A percentile compares a stretch with the other conserved stretches of the same genome.
phyloP scores from a whole-genome alignment of 306 rosid species.

The Casuarina equisetifolia region DNA sequence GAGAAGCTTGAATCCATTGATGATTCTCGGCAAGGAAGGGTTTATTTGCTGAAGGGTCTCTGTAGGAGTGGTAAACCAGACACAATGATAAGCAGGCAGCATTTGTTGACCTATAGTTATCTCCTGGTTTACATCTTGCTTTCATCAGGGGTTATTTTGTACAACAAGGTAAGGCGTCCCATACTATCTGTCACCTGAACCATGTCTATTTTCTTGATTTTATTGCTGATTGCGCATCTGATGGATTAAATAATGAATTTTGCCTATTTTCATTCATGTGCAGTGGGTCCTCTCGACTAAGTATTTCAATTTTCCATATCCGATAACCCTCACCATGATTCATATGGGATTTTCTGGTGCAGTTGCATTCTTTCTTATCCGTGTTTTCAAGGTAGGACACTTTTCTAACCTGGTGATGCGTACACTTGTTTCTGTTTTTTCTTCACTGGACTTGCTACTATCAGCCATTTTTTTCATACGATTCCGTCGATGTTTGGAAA shows the following conservation, averaged over 20 bases:
- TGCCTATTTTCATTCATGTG: conserved; percentile 17
- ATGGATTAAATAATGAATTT: neutral
- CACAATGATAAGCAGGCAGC: conserved; percentile 36
- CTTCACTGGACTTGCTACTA: neutral
- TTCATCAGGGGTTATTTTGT: conserved; percentile 51
- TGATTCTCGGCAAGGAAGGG: neutral
- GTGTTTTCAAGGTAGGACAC: conserved; percentile 50
- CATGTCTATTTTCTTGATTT: conserved; percentile 2
- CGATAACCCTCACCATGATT: conserved; percentile 65
- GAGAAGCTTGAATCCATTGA: neutral
- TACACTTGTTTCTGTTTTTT: neutral
- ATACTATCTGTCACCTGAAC: neutral
- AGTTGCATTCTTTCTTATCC: conserved; percentile 52
- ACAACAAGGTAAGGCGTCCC: conserved; percentile 34
- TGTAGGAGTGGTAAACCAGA: conserved; percentile 31
- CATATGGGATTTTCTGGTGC: conserved; percentile 63
- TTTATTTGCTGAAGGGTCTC: conserved; percentile 4
- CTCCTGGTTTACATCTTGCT: conserved; percentile 50
- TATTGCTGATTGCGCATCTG: conserved; percentile 10
- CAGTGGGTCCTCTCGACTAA: conserved; percentile 62
- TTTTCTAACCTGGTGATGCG: conserved; percentile 28
- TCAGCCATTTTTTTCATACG: neutral
- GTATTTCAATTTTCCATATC: conserved; percentile 59
- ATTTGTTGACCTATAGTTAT: conserved; percentile 46
- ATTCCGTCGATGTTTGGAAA: neutral